A percentile compares a stretch with the other conserved stretches of the same genome.
These are phyloP conservation scores for Taiwanofungus camphoratus DNA, from an alignment of 1,284 basidiomycete genomes.

Conservation along the genomic window DNA sequence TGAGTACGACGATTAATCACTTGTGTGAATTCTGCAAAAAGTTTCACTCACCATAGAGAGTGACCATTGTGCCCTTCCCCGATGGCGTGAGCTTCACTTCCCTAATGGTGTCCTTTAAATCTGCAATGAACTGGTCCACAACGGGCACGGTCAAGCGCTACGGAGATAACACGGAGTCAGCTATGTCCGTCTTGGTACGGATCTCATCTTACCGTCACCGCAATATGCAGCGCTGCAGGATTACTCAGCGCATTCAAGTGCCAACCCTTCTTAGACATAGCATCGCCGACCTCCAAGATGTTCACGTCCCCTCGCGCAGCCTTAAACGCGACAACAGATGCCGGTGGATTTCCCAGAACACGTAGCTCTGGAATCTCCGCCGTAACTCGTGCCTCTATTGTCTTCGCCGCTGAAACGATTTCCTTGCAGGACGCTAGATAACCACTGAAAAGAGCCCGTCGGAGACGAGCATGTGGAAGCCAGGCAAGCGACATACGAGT, in stretches of 20 bases:
- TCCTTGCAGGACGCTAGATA: conserved; percentile 85
- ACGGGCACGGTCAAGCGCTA: conserved; percentile 75
- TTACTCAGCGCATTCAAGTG: conserved; percentile 83
- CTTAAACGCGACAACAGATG: conserved; percentile 87
- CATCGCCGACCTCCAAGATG: conserved; percentile 86
- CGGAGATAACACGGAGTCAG: too few relatives aligned
- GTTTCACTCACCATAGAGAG: conserved; percentile 71
- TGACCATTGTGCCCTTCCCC: conserved; percentile 78
- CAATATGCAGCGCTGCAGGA: conserved; percentile 88
- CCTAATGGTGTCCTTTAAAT: conserved; percentile 73
- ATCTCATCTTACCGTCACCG: conserved; percentile 74
- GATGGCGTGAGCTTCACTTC: conserved; percentile 54
- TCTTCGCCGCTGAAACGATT: conserved; percentile 74
- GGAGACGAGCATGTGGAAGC: too few relatives aligned
- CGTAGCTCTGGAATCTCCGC: conserved; percentile 74
- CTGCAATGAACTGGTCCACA: conserved; percentile 74
- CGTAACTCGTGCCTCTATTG: conserved; percentile 62
- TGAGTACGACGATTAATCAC: conserved; percentile 5
- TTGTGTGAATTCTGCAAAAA: not conserved
- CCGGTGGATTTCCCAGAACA: conserved; percentile 84
- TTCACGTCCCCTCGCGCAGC: conserved; percentile 55
- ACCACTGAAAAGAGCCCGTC: conserved; percentile 57
- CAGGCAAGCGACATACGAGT: conserved; percentile 62
- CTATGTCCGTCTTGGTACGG: too few relatives aligned
- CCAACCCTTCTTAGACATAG: conserved; percentile 83